These are phyloP conservation scores for Phytophthora sp. DNA, from an alignment of 352 stramenopile genomes.

Conservation along the genomic window DNA sequence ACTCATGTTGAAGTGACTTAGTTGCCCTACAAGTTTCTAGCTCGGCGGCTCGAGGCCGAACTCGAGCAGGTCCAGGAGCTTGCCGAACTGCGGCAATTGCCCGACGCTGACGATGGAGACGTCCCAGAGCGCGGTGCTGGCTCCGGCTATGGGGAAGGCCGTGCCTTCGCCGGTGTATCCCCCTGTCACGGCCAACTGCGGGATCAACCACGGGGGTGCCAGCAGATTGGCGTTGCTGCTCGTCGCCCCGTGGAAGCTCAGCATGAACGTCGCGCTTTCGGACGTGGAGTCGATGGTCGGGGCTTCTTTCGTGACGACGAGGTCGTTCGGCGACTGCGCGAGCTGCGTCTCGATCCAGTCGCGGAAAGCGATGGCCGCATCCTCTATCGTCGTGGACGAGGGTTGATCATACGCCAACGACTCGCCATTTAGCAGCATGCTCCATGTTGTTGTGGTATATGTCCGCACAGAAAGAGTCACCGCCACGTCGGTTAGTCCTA, in stretches of 20 bases:
- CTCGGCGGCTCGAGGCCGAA: background rate
- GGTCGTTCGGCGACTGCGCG: background rate
- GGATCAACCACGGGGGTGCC: conserved; percentile 6
- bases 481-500: background rate
- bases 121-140: conserved; percentile 8
- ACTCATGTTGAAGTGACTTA: no score
- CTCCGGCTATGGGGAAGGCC: background rate
- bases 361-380: background rate
- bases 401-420: no score
- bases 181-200: background rate
- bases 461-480: background rate
- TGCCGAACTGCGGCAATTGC: conserved; percentile 14
- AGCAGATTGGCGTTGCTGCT: background rate
- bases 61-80: conserved; percentile 8
- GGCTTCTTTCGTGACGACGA: background rate
- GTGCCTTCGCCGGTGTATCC: background rate
- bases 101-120: background rate
- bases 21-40: background rate
- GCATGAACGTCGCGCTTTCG: background rate
- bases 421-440: background rate
- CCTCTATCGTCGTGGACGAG: background rate
- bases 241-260: background rate
- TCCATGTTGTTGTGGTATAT: conserved; percentile 2
- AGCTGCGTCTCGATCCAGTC: background rate
- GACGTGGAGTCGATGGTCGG: background rate